Conservation (phyloP, 2,329 filamentous ascomycete genomes). For the Fusarium avenaceum region DNA sequence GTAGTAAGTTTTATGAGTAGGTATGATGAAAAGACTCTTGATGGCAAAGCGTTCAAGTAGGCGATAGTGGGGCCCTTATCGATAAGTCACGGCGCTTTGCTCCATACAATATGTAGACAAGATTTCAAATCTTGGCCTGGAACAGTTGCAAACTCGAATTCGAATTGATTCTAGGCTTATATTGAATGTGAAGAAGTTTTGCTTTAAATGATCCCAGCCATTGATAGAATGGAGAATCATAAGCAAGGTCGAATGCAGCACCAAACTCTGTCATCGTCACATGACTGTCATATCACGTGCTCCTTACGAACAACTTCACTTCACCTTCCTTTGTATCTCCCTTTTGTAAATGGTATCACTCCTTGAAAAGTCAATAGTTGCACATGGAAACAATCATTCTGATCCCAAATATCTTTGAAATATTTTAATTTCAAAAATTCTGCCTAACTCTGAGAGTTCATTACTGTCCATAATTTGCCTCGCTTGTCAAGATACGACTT, state of each 20-base stretch:
- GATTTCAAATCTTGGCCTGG: not conserved
- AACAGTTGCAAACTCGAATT: too few species aligned
- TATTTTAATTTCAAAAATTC: not conserved
- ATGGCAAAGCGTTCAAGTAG: constrained; percentile 44
- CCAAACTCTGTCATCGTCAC: not conserved
- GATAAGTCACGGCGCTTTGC: constrained; percentile 42
- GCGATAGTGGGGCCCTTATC: constrained; percentile 50
- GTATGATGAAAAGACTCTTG: constrained; percentile 41
- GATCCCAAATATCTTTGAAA: rapidly evolving
- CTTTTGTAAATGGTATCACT: not conserved
- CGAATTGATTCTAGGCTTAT: too few species aligned
- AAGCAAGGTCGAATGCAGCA: too few species aligned
- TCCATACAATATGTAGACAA: not conserved
- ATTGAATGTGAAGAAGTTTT: too few species aligned
- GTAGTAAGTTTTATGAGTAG: constrained; percentile 7
- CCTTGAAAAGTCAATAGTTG: not conserved
- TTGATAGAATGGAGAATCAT: too few species aligned
- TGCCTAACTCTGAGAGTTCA: not conserved
- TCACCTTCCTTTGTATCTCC: constrained; percentile 3
- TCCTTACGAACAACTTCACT: constrained; percentile 10
- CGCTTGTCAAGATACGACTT: constrained; percentile 6
- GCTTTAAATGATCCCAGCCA: too few species aligned
- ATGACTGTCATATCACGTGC: constrained; percentile 16
- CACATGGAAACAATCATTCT: not conserved
- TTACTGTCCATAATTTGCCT: not conserved